Conservation (phyloP, 2,329 filamentous ascomycete species). For the Colletotrichum viniferum region DNA sequence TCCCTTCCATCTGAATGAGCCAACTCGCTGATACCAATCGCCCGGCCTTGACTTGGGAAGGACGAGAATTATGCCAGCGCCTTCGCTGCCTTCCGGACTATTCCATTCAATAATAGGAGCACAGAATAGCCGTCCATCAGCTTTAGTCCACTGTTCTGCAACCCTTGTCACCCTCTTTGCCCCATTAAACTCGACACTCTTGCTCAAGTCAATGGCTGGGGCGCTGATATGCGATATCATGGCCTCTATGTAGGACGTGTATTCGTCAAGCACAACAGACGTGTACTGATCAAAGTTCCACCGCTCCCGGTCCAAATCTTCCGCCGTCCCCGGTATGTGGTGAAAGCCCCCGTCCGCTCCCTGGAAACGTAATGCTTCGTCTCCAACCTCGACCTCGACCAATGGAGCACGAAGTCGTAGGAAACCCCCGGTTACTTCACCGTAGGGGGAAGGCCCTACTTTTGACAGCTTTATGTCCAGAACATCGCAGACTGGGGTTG, state of each 20-base stretch:
- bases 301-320: neutral
- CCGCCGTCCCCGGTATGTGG: neutral
- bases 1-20: neutral
- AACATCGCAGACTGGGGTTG: neutral
- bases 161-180: neutral
- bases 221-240: neutral
- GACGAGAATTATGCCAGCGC: neutral
- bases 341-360: neutral
- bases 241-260: neutral
- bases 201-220: neutral
- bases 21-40: neutral
- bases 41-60: neutral
- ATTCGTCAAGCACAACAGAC: neutral
- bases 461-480: neutral
- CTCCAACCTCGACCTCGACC: neutral
- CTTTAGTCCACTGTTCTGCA: neutral
- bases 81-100: neutral
- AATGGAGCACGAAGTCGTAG: neutral
- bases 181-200: neutral
- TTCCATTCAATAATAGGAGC: neutral
- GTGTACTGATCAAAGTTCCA: neutral
- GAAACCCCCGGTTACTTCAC: neutral
- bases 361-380: neutral
- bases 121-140: neutral
- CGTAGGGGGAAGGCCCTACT: neutral